Percentiles rank a stretch among this genome's conserved stretches.
phyloP scores from a whole-genome alignment of 2,329 filamentous ascomycete species.

The Penicillium sp. region DNA sequence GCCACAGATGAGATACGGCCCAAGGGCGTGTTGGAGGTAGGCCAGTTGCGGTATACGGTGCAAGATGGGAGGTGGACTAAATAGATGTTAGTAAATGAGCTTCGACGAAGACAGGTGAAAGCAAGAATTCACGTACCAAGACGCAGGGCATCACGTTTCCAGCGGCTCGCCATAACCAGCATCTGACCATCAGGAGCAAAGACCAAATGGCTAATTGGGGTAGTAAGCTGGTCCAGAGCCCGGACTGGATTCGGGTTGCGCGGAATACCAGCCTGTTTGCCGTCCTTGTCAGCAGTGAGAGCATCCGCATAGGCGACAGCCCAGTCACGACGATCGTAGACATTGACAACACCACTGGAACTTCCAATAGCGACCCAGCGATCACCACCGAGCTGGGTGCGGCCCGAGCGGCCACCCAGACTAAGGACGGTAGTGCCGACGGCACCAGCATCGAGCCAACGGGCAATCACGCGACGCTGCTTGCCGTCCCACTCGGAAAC shows the following conservation, averaged over 20 bases:
- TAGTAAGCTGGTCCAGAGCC: conserved; percentile 79
- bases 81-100: conserved; percentile 7
- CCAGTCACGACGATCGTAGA: conserved; percentile 78
- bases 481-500: conserved; percentile 81
- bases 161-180: conserved; percentile 75
- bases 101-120: background rate
- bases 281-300: conserved; percentile 20
- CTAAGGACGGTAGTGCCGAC: conserved; percentile 77
- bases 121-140: conserved; percentile 45
- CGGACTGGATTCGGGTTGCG: conserved; percentile 66
- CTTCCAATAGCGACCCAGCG: conserved; percentile 86
- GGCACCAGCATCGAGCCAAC: conserved; percentile 88
- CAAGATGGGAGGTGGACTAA: conserved; percentile 80
- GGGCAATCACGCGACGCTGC: conserved; percentile 62
- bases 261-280: conserved; percentile 49
- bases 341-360: conserved; percentile 80
- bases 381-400: conserved; percentile 59
- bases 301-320: conserved; percentile 37
- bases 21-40: conserved; percentile 80
- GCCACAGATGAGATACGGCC: conserved; percentile 74
- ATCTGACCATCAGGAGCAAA: conserved; percentile 90
- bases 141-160: conserved; percentile 82
- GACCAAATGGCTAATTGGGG: conserved; percentile 68
- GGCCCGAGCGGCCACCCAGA: conserved; percentile 54
- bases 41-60: conserved; percentile 96